Base-by-base conservation (phyloP, 2,329 filamentous ascomycete genomes). In the Fulvia fulva region DNA sequence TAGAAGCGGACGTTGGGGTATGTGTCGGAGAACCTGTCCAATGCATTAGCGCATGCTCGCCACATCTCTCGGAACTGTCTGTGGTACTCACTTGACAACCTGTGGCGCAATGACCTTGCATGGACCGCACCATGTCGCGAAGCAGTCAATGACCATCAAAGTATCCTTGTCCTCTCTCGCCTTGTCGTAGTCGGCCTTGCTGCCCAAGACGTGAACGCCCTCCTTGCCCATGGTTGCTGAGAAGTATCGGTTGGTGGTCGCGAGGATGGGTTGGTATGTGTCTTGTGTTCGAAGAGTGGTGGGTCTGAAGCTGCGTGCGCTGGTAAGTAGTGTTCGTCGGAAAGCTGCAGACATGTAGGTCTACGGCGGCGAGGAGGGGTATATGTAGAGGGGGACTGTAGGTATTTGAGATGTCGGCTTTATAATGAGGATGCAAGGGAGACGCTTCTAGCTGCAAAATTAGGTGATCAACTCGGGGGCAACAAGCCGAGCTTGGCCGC, bases 51-150 rank as follows among this genome's bases (percentile, higher is more conserved):
- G 14, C 14, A 37, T 25, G 30, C 47, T 59, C 14, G 37, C 12
- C 14, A 16, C 47, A n/a, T 50, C 25, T n/a, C 67, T 55, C 51
- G 16, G 2, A 14, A 34, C 30, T 22, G 32, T 44, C 46, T 37
- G 26, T 54, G 37, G 19, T 51, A 65, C 66, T 61, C 58, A 87
- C 82, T 87, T 81, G 67, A 81, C 82, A 58, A 96, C 79, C 62
- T 86, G 76, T 59, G 92, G 93, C 19, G 91, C 85, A 70, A 97
- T 94, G 69, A 87, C 83, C 81, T 92, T 96, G 88, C 93, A 97
- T 60, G 93, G 93, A 60, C 91, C 91, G 80, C 93, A 97, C 92
- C 92, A 97, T 63, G 80, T 85, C 57, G 92, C 92, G 76, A 88
- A 91, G 79, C 86, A 91, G 80, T 97, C 93, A 70, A 97, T 79